These are phyloP conservation scores for Chaetomium cochliodes DNA, from an alignment of 495 filamentous ascomycete genomes.

Conservation along the genomic window DNA sequence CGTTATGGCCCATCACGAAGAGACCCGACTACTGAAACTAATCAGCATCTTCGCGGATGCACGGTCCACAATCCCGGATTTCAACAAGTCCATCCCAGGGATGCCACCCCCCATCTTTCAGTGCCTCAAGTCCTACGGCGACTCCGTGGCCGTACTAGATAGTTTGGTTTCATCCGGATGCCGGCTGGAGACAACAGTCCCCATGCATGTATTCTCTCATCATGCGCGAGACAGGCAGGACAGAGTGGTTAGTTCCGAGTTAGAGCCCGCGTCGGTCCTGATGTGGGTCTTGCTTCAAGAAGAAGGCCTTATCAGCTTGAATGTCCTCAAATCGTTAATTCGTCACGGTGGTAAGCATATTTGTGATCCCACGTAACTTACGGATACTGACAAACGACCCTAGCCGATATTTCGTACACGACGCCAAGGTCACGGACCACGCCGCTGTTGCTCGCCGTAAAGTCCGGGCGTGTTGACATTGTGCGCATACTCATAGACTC, in stretches of 20 bases:
- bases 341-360: slow-evolving; percentile 36
- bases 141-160: slow-evolving; percentile 29
- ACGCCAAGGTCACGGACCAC: slow-evolving; percentile 40
- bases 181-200: slow-evolving; percentile 27
- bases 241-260: slow-evolving; percentile 27
- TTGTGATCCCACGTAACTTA: too few species aligned
- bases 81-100: slow-evolving; percentile 28
- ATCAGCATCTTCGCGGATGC: slow-evolving; percentile 24
- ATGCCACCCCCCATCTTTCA: slow-evolving; percentile 31
- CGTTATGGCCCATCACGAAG: slow-evolving; percentile 32
- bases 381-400: slow-evolving; percentile 22
- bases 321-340: slow-evolving; percentile 40
- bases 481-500: slow-evolving; percentile 38
- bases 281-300: slow-evolving; percentile 46
- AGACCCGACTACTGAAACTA: slow-evolving; percentile 22
- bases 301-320: slow-evolving; percentile 37
- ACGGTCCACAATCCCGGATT: slow-evolving; percentile 18
- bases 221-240: slow-evolving; percentile 15
- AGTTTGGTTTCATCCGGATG: slow-evolving; percentile 29
- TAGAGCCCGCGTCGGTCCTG: slow-evolving; percentile 40
- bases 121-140: slow-evolving; percentile 31
- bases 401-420: slow-evolving; percentile 43
- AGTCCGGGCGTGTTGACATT: slow-evolving; percentile 37
- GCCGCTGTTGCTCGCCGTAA: slow-evolving; percentile 42
- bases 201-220: slow-evolving; percentile 22